Evolutionary conservation across 768 basidiomycete species (phyloP).

Genomic region (Amanita pallidorosea): DNA sequence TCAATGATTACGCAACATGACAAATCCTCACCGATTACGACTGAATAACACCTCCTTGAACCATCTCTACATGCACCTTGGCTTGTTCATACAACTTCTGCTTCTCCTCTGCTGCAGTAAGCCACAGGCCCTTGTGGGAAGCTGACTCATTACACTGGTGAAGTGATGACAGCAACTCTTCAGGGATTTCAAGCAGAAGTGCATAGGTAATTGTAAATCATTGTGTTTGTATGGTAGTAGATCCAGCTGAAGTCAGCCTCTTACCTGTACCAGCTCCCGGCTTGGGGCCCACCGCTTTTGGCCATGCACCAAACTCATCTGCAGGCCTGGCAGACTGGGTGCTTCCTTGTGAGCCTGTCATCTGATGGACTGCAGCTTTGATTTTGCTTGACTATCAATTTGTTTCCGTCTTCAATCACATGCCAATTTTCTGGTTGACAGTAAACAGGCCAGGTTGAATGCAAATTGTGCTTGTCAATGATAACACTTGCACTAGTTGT

Average conservation of each 20-base stretch:
- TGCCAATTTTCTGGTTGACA: no score
- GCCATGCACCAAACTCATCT: slow-evolving; percentile 11
- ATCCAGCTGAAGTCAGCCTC: slow-evolving; percentile 16
- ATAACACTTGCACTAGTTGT: no score
- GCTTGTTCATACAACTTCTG: slow-evolving; percentile 52
- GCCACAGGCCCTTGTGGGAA: slow-evolving; percentile 28
- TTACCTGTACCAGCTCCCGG: slow-evolving; percentile 7
- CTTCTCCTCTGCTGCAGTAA: slow-evolving; percentile 55
- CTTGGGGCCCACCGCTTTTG: slow-evolving; percentile 6
- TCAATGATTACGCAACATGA: neutral
- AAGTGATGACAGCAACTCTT: slow-evolving; percentile 10
- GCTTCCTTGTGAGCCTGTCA: slow-evolving; percentile 1
- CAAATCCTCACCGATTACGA: slow-evolving; percentile 20
- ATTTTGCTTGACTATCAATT: no score
- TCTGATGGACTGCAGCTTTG: slow-evolving; percentile 42
- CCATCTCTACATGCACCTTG: slow-evolving; percentile 43
- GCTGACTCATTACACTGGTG: slow-evolving; percentile 5
- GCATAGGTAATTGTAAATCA: slow-evolving; percentile 33
- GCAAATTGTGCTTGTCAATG: no score
- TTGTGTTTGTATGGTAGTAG: slow-evolving; percentile 14
- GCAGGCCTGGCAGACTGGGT: neutral
- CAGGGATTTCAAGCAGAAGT: slow-evolving; percentile 18
- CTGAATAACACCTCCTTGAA: slow-evolving; percentile 32
- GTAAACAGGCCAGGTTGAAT: no score
- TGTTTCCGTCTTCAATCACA: no score